Evolutionary conservation across 345 rosid species (phyloP), one percentile per base, ranked within the genome.

Genomic region (Fremontodendron californicum): DNA sequence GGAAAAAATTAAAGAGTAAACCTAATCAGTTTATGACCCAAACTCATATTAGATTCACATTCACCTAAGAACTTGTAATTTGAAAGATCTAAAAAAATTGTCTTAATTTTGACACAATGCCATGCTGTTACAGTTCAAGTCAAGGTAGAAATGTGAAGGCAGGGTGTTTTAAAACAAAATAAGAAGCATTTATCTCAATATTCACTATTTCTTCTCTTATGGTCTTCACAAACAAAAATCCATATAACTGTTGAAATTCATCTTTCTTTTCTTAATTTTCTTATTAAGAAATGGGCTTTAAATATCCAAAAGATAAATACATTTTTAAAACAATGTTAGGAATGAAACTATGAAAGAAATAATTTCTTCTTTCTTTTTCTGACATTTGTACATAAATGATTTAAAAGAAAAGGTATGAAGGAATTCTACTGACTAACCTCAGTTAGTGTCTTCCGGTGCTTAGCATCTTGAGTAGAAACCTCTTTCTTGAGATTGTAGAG

Each of bases 401-500:
- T 54, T 57, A 40, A 52, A 40, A 54, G 74, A 23, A 40, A 31
- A 69, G 23, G 51, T 23, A 54, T 49, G 39, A 27, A 76, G 77
- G 52, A 39, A 31, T 48, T 58, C 60, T 37, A 49, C 39, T 33
- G 67, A 84, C 86, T 74, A 82, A 94, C 99, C 98, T 96, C 99
- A 31, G 89, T 84, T 76, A 96, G 89, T 74, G 97, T 96, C 85
- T 90, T 92, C 57, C 98, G 91, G 86, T 96, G 99, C 86, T 91
- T 92, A 68, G 94, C 82, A 86, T 96, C 98, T 86, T 96, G 97
- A 73, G 87, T 82, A 74, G 96, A 90, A 75, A 96, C 98, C 74
- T 94, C 99, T 81, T 91, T 92, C 89, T 93, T 94, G 71, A 96
- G 85, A 82, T 89, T 91, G 89, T 80, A 77, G 73, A 96, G 97